phyloP scores from a whole-genome alignment of 306 rosid species.

The Dryas octopetala region DNA sequence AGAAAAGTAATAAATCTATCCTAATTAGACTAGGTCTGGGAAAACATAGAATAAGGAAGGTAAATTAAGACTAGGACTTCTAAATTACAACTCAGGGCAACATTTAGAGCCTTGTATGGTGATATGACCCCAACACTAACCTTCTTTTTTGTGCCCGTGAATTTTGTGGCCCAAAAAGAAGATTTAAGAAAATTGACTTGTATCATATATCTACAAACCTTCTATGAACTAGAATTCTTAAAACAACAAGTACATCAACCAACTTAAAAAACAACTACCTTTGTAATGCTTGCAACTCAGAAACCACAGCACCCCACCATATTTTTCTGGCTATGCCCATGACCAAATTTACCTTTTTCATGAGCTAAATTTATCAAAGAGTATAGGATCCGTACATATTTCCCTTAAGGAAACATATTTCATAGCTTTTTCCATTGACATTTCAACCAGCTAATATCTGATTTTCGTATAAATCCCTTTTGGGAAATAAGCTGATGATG shows the following conservation, averaged over 20 bases:
- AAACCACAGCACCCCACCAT: conserved; percentile 43
- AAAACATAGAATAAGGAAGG: too few relatives aligned
- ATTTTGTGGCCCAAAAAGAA: conserved; percentile 37
- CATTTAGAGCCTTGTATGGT: conserved; percentile 46
- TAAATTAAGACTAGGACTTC: too few relatives aligned
- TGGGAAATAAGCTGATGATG: conserved; percentile 44
- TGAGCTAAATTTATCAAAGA: conserved; percentile 37
- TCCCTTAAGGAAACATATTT: conserved; percentile 20
- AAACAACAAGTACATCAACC: background rate
- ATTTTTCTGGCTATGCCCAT: conserved; percentile 28
- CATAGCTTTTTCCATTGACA: conserved; percentile 18
- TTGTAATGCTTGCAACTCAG: conserved; percentile 40
- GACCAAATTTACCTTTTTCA: conserved; percentile 36
- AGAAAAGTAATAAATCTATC: too few relatives aligned
- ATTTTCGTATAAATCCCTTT: conserved; percentile 27
- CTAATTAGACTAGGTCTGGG: too few relatives aligned
- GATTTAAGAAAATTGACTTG: background rate
- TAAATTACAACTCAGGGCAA: too few relatives aligned
- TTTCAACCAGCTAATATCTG: conserved; percentile 20
- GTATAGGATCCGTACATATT: conserved; percentile 31
- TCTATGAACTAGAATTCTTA: background rate
- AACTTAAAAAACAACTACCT: conserved; percentile 26
- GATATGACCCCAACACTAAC: conserved; percentile 67
- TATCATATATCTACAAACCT: background rate
- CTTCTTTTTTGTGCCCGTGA: conserved; percentile 30